Percentiles rank a stretch among this genome's conserved stretches.
Evolutionary conservation across 2,329 filamentous ascomycete species (phyloP).

Genomic region (Tolypocladium endophyticum): DNA sequence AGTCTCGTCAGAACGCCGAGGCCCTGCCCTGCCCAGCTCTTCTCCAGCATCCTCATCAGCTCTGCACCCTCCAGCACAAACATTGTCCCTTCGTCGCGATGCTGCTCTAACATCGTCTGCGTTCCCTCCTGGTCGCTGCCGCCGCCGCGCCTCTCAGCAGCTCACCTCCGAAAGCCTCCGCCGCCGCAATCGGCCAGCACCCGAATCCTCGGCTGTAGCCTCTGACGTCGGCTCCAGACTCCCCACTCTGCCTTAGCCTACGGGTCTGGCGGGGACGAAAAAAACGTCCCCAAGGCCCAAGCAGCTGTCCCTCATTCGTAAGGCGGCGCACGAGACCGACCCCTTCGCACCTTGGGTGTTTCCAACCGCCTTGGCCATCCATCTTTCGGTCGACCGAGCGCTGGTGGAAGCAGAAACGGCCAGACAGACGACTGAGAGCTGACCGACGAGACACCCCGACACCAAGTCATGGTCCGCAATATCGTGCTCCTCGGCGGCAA

Average conservation of each 20-base stretch:
- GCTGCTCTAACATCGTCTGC: not conserved
- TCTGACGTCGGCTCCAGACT: slow-evolving; percentile 6
- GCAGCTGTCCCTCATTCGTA: not conserved
- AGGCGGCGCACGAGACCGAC: not conserved
- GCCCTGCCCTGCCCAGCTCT: not conserved
- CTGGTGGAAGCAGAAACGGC: not conserved
- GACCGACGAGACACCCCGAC: not conserved
- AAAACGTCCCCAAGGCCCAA: slow-evolving; percentile 5
- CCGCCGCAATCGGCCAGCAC: slow-evolving; percentile 4
- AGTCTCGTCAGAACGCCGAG: not conserved
- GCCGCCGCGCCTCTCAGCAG: not conserved
- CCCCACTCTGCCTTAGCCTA: slow-evolving; percentile 3
- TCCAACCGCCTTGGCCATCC: not conserved
- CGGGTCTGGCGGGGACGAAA: slow-evolving; percentile 5
- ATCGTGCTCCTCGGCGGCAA: slow-evolving; percentile 89
- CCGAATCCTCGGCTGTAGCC: slow-evolving; percentile 4
- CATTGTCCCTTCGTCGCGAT: not conserved
- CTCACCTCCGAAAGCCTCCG: not conserved
- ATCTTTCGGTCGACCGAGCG: not conserved
- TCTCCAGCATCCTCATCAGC: not conserved
- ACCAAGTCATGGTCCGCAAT: slow-evolving; percentile 71
- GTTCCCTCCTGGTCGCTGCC: not conserved
- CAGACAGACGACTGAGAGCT: not conserved
- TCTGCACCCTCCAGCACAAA: not conserved
- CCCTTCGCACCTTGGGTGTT: not conserved